Percentiles rank a stretch among this genome's conserved stretches.
Conservation (phyloP, 441 rosid genomes). For the Adansonia madagascariensis region DNA sequence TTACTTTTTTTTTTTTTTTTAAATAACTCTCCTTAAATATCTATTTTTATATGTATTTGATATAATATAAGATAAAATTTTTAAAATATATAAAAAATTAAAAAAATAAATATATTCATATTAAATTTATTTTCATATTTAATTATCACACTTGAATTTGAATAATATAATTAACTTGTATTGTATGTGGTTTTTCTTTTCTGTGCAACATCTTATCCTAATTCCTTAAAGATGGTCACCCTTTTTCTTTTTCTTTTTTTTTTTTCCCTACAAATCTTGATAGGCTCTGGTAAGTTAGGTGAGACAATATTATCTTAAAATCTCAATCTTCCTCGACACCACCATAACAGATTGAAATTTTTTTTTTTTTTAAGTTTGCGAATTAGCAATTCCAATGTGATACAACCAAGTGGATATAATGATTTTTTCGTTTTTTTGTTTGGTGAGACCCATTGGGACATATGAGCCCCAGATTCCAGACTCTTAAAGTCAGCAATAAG, state of each 20-base stretch:
- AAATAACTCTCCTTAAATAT: too few relatives aligned
- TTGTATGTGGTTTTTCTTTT: not conserved
- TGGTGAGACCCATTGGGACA: not conserved
- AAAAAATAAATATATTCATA: too few relatives aligned
- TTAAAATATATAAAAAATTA: too few relatives aligned
- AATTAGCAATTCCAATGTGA: conserved; percentile 1
- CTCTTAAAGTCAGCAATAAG: conserved; percentile 46
- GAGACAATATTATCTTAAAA: conserved; percentile 21
- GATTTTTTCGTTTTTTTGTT: conserved; percentile 23
- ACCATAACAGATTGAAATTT: conserved; percentile 18
- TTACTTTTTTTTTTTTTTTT: too few relatives aligned
- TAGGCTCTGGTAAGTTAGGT: conserved; percentile 39
- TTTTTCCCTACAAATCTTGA: conserved; percentile 7
- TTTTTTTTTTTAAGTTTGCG: not conserved
- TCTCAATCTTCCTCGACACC: conserved; percentile 27
- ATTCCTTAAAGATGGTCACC: conserved; percentile 29
- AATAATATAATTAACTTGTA: not conserved
- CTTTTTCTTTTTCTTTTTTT: too few relatives aligned
- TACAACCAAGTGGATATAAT: conserved; percentile 37
- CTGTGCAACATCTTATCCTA: conserved; percentile 15
- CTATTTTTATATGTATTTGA: too few relatives aligned
- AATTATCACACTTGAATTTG: too few relatives aligned
- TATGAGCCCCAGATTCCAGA: conserved; percentile 29
- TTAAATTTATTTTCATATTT: too few relatives aligned
- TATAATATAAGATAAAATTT: too few relatives aligned